Evolutionary conservation across 2,329 filamentous ascomycete genomes (phyloP).

Genomic region (Ceratocystiopsis sp.): DNA sequence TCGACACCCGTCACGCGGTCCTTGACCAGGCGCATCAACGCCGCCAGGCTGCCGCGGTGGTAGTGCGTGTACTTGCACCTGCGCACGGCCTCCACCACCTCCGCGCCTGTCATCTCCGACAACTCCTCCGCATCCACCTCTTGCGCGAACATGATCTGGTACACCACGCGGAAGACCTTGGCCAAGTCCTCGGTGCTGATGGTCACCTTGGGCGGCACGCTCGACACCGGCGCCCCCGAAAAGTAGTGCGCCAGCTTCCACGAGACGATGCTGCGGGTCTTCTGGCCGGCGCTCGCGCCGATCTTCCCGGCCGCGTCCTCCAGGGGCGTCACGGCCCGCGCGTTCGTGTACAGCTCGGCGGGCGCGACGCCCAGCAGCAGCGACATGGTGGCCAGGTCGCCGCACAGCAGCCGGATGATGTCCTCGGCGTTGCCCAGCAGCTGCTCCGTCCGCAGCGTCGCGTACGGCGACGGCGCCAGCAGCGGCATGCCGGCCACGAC

Average conservation of each 20-base stretch:
- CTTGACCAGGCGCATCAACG: constrained; percentile 21
- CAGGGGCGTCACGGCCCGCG: constrained; percentile 21
- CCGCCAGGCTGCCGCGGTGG: constrained; percentile 22
- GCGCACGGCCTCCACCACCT: constrained; percentile 1
- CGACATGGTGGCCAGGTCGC: constrained; percentile 27
- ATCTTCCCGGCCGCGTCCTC: constrained; percentile 15
- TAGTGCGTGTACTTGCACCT: constrained; percentile 14
- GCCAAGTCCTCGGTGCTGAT: constrained; percentile 22
- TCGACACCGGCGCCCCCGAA: constrained; percentile 6
- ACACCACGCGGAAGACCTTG: constrained; percentile 22
- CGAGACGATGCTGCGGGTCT: constrained; percentile 16
- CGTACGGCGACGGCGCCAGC: constrained; percentile 23
- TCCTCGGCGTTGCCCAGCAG: constrained; percentile 18
- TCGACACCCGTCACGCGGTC: constrained; percentile 10
- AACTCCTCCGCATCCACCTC: background rate
- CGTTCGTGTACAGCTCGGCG: constrained; percentile 33
- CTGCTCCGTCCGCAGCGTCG: constrained; percentile 32
- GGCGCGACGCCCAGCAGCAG: constrained; percentile 32
- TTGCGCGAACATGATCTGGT: constrained; percentile 25
- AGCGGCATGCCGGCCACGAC: constrained; percentile 29
- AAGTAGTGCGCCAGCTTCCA: constrained; percentile 22
- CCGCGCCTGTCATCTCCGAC: constrained; percentile 17
- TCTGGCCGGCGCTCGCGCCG: constrained; percentile 1
- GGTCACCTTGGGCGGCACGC: constrained; percentile 2
- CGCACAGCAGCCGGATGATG: constrained; percentile 26